Conservation (phyloP, 352 stramenopile genomes). For the Pythium dissotocum region DNA sequence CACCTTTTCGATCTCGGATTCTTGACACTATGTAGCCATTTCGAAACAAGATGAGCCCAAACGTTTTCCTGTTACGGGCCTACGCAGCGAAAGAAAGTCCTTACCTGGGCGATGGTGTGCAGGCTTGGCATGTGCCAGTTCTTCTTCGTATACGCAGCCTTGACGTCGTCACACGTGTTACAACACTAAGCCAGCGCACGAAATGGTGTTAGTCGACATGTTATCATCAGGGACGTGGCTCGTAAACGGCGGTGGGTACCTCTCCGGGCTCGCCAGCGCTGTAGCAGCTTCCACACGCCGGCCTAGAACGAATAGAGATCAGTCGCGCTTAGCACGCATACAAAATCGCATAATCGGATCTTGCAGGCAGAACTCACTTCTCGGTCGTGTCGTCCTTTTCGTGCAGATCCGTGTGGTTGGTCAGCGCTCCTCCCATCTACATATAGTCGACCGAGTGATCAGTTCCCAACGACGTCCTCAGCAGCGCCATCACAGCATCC, state of each 20-base stretch:
- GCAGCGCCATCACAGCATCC: neutral
- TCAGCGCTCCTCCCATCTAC: conserved; percentile 71
- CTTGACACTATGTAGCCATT: conserved; percentile 51
- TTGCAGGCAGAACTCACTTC: conserved; percentile 33
- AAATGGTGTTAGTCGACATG: neutral
- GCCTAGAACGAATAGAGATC: conserved; percentile 27
- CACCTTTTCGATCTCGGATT: conserved; percentile 74
- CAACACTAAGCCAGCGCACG: conserved; percentile 15
- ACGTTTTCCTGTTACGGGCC: neutral
- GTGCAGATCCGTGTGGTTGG: conserved; percentile 69
- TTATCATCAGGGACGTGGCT: too few relatives aligned
- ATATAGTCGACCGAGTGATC: neutral
- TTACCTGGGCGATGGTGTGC: conserved; percentile 65
- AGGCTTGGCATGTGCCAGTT: conserved; percentile 82
- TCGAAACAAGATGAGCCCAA: neutral
- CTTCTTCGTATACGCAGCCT: conserved; percentile 60
- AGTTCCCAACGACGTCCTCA: neutral
- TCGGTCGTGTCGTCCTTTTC: conserved; percentile 31
- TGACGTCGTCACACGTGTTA: conserved; percentile 40
- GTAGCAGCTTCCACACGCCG: conserved; percentile 76
- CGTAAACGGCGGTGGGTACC: conserved; percentile 20
- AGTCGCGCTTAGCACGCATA: neutral
- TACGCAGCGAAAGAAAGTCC: neutral
- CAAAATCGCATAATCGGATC: neutral
- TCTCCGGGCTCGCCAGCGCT: conserved; percentile 59